A percentile compares a stretch with the other conserved stretches of the same genome.
Conservation (phyloP, 352 stramenopile species). For the Phytopythium oedochilum region DNA sequence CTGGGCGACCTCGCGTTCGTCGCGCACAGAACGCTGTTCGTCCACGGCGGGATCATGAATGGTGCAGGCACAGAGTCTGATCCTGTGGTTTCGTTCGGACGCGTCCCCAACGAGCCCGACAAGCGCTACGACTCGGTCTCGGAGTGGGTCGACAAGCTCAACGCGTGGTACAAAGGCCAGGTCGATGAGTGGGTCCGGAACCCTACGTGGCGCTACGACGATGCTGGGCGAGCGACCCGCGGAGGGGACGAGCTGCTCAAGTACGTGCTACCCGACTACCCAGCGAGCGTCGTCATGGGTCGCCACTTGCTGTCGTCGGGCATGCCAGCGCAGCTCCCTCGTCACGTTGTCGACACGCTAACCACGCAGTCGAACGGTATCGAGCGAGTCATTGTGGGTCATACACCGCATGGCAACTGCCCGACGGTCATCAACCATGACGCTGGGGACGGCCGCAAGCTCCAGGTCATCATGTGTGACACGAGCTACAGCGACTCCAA, state of each 20-base stretch:
- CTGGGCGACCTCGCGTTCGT: constrained; percentile 75
- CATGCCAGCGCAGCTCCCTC: constrained; percentile 61
- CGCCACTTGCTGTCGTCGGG: constrained; percentile 63
- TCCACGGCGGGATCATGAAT: constrained; percentile 88
- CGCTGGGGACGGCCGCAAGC: constrained; percentile 17
- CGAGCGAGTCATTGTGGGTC: constrained; percentile 84
- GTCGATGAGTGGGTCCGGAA: constrained; percentile 73
- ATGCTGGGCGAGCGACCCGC: constrained; percentile 18
- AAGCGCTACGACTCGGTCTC: constrained; percentile 24
- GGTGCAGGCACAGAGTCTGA: constrained; percentile 7
- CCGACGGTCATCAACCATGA: constrained; percentile 80
- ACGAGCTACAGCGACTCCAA: constrained; percentile 89
- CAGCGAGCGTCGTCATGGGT: constrained; percentile 69
- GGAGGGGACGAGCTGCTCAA: constrained; percentile 65
- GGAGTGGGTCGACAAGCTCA: constrained; percentile 75
- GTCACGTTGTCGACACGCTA: constrained; percentile 43
- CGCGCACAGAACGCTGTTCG: constrained; percentile 87
- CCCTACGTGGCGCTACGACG: constrained; percentile 70
- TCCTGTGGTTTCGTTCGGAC: constrained; percentile 46
- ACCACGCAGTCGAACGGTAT: constrained; percentile 53
- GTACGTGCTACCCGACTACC: constrained; percentile 62
- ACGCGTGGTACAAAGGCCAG: constrained; percentile 74
- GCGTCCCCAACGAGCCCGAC: constrained; percentile 49
- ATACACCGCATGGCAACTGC: constrained; percentile 91
- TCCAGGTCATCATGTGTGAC: constrained; percentile 89